Evolutionary conservation across 352 stramenopile genomes (phyloP).

Genomic region (Aphanomyces invadans): DNA sequence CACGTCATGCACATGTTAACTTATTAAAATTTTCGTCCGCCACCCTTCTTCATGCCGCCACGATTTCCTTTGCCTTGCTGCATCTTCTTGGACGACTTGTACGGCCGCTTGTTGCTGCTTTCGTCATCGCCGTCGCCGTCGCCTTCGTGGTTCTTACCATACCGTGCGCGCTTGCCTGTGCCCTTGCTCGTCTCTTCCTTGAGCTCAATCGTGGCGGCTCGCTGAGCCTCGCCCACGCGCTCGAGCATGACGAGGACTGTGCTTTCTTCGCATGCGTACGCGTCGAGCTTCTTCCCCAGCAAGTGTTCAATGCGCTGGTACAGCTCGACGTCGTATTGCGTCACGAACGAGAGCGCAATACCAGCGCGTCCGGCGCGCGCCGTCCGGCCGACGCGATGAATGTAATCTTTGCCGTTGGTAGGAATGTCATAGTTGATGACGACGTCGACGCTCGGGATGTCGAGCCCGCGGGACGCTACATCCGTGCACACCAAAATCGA

Average conservation of each 20-base stretch:
- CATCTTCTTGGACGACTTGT: conserved; percentile 68
- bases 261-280: conserved; percentile 87
- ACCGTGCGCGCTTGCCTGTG: conserved; percentile 49
- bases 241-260: conserved; percentile 96
- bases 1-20: conserved; percentile 19
- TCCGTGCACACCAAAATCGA: conserved; percentile 88
- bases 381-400: conserved; percentile 97
- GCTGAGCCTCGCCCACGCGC: conserved; percentile 95
- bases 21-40: background rate
- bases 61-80: conserved; percentile 21
- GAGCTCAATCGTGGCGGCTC: conserved; percentile 88
- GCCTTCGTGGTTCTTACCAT: conserved; percentile 38
- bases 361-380: conserved; percentile 93
- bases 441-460: conserved; percentile 96
- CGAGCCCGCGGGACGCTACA: conserved; percentile 87
- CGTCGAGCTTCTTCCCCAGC: conserved; percentile 73
- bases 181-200: conserved; percentile 68
- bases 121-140: conserved; percentile 29
- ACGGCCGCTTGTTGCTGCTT: conserved; percentile 47
- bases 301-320: conserved; percentile 96
- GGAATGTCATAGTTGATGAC: conserved; percentile 99
- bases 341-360: conserved; percentile 95
- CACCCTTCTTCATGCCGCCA: conserved; percentile 9
- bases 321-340: conserved; percentile 98
- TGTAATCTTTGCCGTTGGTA: conserved; percentile 98